Percentiles rank a stretch among this genome's conserved stretches.
Conservation (phyloP, 2,329 filamentous ascomycete genomes). For the Polytolypa hystricis region DNA sequence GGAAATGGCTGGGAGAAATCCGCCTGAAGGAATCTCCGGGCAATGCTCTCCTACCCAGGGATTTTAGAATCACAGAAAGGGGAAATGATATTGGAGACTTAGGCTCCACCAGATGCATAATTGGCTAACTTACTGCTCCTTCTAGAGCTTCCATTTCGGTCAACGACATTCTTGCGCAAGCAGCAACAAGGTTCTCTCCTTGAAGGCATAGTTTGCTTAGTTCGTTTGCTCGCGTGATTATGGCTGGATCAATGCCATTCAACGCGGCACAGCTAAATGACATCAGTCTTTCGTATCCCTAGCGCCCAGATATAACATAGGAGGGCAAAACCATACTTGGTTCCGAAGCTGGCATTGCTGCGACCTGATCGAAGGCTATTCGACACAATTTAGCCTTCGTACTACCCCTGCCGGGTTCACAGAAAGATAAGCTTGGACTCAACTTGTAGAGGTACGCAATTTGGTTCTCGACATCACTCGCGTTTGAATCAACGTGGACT, state of each 20-base stretch:
- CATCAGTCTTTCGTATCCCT: constrained; percentile 5
- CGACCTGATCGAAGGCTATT: constrained; percentile 47
- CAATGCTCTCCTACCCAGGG: constrained; percentile 37
- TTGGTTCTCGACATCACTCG: constrained; percentile 39
- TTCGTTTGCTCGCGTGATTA: constrained; percentile 66
- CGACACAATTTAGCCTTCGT: constrained; percentile 1
- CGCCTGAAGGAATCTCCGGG: constrained; percentile 46
- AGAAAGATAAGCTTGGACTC: not conserved
- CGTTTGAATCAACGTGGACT: constrained; percentile 34
- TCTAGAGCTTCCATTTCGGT: constrained; percentile 57
- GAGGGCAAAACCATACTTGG: constrained; percentile 34
- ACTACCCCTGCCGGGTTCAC: not conserved
- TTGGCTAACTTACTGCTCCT: constrained; percentile 43
- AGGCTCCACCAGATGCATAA: too few relatives aligned
- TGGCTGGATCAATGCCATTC: constrained; percentile 64
- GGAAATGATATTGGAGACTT: too few relatives aligned
- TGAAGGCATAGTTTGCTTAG: constrained; percentile 56
- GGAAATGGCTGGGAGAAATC: constrained; percentile 21
- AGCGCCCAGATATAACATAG: not conserved
- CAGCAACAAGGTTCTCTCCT: constrained; percentile 64
- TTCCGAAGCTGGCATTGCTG: constrained; percentile 74
- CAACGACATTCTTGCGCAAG: constrained; percentile 56
- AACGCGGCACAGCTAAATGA: constrained; percentile 59
- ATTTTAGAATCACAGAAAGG: constrained; percentile 3
- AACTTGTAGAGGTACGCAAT: constrained; percentile 58